Evolutionary conservation across 192 early-diverging fungal genomes (phyloP).

Genomic region (Coemansia sp.): DNA sequence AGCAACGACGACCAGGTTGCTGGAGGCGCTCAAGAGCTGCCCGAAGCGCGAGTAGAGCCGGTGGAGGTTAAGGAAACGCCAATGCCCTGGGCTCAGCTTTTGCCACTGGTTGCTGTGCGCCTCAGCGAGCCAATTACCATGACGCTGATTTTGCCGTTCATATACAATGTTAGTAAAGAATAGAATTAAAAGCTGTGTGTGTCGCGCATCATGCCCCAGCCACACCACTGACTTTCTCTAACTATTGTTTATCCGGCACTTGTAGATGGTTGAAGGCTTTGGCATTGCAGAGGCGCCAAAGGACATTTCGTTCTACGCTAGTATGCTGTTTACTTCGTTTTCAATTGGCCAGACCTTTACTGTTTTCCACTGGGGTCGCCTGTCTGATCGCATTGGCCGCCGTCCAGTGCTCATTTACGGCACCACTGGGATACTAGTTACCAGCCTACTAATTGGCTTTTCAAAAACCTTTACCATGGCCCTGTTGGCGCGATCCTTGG

Average conservation of each 20-base stretch:
- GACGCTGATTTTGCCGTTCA: conserved; percentile 69
- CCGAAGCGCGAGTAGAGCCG: too few species aligned
- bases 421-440: conserved; percentile 63
- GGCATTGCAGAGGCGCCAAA: conserved; percentile 61
- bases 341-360: conserved; percentile 41
- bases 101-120: conserved; percentile 8
- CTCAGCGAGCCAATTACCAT: conserved; percentile 63
- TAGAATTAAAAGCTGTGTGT: background rate
- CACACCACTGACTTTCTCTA: background rate
- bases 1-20: too few species aligned
- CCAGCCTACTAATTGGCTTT: conserved; percentile 63
- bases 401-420: conserved; percentile 69
- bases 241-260: background rate
- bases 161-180: conserved; percentile 52
- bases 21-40: too few species aligned
- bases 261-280: conserved; percentile 59
- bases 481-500: conserved; percentile 51
- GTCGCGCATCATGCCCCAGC: too few species aligned
- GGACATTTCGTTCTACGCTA: conserved; percentile 66
- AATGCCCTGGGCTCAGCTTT: conserved; percentile 35
- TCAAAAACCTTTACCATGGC: conserved; percentile 53
- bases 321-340: conserved; percentile 40
- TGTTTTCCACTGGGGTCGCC: conserved; percentile 56
- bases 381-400: conserved; percentile 74
- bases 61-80: conserved; percentile 42